Conservation (phyloP, 1,284 basidiomycete genomes). For the Ustilago sp. region DNA sequence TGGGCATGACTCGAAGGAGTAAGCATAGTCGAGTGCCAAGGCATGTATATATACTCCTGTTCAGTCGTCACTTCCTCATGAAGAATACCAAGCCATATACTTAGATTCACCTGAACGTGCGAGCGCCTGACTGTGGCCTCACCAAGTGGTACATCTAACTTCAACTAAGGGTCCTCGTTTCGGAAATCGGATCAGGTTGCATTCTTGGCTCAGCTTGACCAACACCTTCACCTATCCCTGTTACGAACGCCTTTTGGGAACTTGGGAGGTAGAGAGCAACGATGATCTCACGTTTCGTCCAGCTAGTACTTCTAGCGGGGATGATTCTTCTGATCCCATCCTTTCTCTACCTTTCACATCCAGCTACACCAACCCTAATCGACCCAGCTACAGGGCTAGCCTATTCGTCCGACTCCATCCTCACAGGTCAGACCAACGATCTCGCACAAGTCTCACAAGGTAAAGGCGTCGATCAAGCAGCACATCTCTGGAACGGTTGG, state of each 20-base stretch:
- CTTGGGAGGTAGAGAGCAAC: not conserved
- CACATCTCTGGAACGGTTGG: constrained; percentile 37
- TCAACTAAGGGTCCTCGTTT: too few species aligned
- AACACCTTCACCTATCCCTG: too few species aligned
- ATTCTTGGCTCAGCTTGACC: too few species aligned
- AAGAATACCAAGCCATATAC: too few species aligned
- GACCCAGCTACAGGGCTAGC: constrained; percentile 34
- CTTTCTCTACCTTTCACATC: constrained; percentile 62
- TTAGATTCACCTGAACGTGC: too few species aligned
- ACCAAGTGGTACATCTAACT: too few species aligned
- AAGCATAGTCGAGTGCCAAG: too few species aligned
- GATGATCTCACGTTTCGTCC: constrained; percentile 59
- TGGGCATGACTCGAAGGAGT: too few species aligned
- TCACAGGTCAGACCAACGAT: constrained; percentile 68
- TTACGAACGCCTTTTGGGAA: not conserved
- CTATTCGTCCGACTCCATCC: constrained; percentile 41
- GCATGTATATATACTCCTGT: too few species aligned
- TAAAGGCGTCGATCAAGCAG: constrained; percentile 18
- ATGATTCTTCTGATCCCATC: constrained; percentile 62
- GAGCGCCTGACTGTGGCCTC: too few species aligned
- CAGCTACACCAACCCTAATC: constrained; percentile 12
- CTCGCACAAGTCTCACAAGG: constrained; percentile 51
- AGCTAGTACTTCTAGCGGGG: constrained; percentile 60
- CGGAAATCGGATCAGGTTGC: too few species aligned
- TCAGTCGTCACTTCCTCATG: too few species aligned